Percentiles rank a stretch among this genome's conserved stretches.
Conservation (phyloP, 2,329 filamentous ascomycete genomes). For the Rutstroemia sydowiana region DNA sequence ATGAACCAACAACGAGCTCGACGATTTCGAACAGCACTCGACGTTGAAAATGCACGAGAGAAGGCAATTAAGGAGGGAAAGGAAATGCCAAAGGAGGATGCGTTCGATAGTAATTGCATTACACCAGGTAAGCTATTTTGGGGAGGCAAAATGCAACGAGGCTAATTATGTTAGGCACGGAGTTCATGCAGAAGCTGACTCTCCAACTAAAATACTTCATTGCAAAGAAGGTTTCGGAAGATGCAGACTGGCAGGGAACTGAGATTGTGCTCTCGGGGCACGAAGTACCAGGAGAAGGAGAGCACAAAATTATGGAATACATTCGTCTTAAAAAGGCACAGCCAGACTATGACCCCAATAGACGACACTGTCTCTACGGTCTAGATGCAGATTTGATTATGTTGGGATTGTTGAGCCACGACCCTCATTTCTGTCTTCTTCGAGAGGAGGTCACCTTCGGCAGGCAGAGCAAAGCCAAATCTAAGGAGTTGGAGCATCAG, state of each 20-base stretch:
- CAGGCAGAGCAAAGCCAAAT: conserved; percentile 76
- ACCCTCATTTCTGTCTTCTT: conserved; percentile 94
- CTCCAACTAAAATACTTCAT: conserved; percentile 95
- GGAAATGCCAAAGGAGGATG: conserved; percentile 88
- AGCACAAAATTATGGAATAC: conserved; percentile 99
- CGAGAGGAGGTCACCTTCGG: conserved; percentile 98
- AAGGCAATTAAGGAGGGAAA: conserved; percentile 86
- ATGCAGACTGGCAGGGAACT: conserved; percentile 94
- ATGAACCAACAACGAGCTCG: conserved; percentile 99
- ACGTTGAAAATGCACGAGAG: conserved; percentile 81
- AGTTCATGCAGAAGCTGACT: conserved; percentile 96
- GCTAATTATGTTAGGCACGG: conserved; percentile 49
- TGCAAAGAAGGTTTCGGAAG: conserved; percentile 96
- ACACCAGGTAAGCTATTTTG: conserved; percentile 58
- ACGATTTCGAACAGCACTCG: conserved; percentile 88
- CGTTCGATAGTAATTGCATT: conserved; percentile 99
- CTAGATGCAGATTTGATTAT: conserved; percentile 98
- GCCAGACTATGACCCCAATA: conserved; percentile 82
- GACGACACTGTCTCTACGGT: conserved; percentile 94
- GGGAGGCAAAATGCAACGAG: not conserved
- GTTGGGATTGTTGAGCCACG: conserved; percentile 92
- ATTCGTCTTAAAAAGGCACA: conserved; percentile 97
- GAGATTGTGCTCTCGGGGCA: conserved; percentile 95
- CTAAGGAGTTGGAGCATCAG: conserved; percentile 95
- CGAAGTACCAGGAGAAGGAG: conserved; percentile 94